phyloP scores from a whole-genome alignment of 148 eudicot species.

The Rhododendron henanense region DNA sequence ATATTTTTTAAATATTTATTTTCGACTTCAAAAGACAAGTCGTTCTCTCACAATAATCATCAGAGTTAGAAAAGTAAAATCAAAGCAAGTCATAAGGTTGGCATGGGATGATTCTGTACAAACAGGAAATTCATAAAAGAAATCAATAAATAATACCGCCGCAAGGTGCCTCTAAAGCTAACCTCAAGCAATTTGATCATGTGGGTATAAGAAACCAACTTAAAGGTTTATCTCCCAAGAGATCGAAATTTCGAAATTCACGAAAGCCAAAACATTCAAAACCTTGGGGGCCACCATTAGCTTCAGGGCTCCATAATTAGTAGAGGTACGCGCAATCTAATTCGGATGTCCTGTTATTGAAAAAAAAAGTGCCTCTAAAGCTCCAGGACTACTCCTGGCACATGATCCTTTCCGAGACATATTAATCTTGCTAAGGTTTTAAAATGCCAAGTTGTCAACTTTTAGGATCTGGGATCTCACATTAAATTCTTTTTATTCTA shows the following conservation, averaged over 20 bases:
- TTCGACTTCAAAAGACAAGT: too few species aligned
- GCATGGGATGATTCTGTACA: background rate
- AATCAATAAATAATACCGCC: too few species aligned
- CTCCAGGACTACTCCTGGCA: background rate
- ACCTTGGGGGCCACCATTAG: fast-evolving
- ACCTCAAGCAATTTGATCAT: background rate
- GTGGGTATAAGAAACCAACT: too few species aligned
- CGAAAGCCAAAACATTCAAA: too few species aligned
- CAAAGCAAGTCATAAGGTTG: background rate
- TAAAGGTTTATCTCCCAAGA: too few species aligned
- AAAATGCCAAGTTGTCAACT: background rate
- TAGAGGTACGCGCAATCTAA: fast-evolving
- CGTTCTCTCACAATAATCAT: too few species aligned
- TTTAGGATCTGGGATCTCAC: background rate
- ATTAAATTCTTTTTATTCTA: background rate
- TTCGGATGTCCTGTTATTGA: too few species aligned
- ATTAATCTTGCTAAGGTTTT: background rate
- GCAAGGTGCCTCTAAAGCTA: background rate
- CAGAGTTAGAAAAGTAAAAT: background rate
- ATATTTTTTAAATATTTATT: too few species aligned
- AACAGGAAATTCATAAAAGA: background rate
- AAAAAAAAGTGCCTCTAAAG: too few species aligned
- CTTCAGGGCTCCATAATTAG: background rate
- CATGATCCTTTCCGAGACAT: background rate
- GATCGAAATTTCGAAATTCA: too few species aligned